Conservation (phyloP, 345 rosid genomes). For the Ceriops tagal region DNA sequence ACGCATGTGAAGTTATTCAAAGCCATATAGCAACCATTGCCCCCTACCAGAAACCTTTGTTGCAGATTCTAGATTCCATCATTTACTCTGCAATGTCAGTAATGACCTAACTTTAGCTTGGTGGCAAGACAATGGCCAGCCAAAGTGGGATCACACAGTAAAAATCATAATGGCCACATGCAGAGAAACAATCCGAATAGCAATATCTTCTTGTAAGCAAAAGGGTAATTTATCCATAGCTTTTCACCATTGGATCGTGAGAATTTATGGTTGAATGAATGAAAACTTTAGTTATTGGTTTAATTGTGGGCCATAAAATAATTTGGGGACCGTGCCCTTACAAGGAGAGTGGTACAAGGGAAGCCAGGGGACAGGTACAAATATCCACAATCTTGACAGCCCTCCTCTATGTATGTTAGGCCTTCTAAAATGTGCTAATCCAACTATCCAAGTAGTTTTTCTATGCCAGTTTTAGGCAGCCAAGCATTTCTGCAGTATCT, state of each 20-base stretch:
- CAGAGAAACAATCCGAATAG: too few relatives aligned
- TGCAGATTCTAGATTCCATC: neutral
- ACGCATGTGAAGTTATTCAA: too few relatives aligned
- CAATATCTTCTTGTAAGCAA: too few relatives aligned
- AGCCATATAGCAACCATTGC: too few relatives aligned
- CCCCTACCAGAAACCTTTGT: too few relatives aligned
- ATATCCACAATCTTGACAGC: conserved; percentile 2
- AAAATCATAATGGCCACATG: neutral
- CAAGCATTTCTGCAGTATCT: too few relatives aligned
- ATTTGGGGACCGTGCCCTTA: conserved; percentile 5
- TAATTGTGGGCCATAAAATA: neutral
- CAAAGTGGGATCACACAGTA: neutral
- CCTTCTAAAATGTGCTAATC: neutral
- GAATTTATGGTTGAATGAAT: neutral
- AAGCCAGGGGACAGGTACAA: neutral
- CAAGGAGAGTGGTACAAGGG: neutral
- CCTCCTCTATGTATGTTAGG: neutral
- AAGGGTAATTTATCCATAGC: neutral
- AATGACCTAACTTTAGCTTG: neutral
- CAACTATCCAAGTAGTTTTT: too few relatives aligned
- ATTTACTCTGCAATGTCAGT: neutral
- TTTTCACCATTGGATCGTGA: neutral
- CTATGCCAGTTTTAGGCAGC: too few relatives aligned
- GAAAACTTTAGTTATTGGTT: neutral
- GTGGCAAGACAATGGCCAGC: conserved; percentile 4